Conservation (phyloP, 345 rosid species). For the Pistacia vera region DNA sequence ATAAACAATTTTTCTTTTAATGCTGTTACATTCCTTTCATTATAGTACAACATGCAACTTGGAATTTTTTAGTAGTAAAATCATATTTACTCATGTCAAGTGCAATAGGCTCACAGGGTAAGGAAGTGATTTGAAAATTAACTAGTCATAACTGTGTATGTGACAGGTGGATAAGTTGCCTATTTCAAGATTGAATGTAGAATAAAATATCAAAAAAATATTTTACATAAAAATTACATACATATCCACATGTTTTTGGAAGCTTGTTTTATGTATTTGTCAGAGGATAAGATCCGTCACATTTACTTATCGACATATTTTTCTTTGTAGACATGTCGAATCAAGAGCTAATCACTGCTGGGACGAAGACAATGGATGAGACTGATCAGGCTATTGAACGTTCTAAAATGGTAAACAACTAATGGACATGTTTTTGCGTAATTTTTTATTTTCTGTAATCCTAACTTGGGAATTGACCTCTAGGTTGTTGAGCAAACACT, state of each 20-base stretch:
- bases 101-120: not conserved
- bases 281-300: not conserved
- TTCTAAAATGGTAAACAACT: conserved; percentile 65
- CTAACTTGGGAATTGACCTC: conserved; percentile 21
- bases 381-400: conserved; percentile 97
- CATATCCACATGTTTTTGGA: not conserved
- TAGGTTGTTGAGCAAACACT: conserved; percentile 96
- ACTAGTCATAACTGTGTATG: not conserved
- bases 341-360: conserved; percentile 85
- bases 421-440: conserved; percentile 8
- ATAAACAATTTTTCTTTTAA: not conserved
- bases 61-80: conserved; percentile 2
- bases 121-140: not conserved
- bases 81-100: not conserved
- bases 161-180: not conserved
- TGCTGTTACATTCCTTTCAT: not conserved
- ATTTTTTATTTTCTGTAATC: conserved; percentile 13
- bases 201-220: not conserved
- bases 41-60: not conserved
- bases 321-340: conserved; percentile 76
- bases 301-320: conserved; percentile 3
- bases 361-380: conserved; percentile 87
- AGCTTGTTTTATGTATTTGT: not conserved
- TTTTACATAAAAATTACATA: not conserved
- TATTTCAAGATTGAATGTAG: not conserved